Base-by-base conservation (phyloP, 805 yeast genomes). In the Kuraishia hungarica region DNA sequence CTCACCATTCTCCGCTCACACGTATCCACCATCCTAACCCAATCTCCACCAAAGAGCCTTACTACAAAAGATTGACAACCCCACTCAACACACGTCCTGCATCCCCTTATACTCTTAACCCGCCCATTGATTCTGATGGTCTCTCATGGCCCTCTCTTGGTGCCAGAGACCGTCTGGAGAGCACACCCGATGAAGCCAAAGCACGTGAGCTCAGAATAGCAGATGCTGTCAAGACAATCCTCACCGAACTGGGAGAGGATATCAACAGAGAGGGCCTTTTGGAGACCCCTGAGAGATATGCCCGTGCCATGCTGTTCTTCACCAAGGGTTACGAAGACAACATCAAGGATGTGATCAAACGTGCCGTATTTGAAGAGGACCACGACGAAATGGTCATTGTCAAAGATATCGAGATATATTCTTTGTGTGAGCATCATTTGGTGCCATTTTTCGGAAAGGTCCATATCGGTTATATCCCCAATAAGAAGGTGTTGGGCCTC, bases 331-430 rank as follows among this genome's bases (percentile, higher is more conserved):
- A 94, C 67, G 97, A 93, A 71, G 96, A 92, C 62, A 92, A 91
- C 68, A 87, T 94, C 57, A 79, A 89, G 59, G 96, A 89, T 66
- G 97, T 91, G 26, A 87, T 94, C 65, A 93, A 94, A 64, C 79
- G 92, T 58, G 99, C 99, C 0, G 96, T 94, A 6, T 94, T 94
- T 63, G 97, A 94, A 68, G 98, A 94, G 68, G 96, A 94, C 67
- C 99, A 94, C 67, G 98, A 94, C 69, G 99, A 94, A 67, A 94
- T 94, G 98, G 98, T 94, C 51, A 92, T 94, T 60, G 99, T 94
- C 24, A 81, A 93, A 66, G 97, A 94, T 70, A 94, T 94, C 56
- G 97, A 90, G 62, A 82, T 94, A 54, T 88, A 85, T 68, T 89
- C 97, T 2, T 76, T 94, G 54, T 94, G 99, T 72, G 99, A 94